Base-by-base conservation (phyloP, 352 stramenopile genomes). In the Pythium dissotocum region DNA sequence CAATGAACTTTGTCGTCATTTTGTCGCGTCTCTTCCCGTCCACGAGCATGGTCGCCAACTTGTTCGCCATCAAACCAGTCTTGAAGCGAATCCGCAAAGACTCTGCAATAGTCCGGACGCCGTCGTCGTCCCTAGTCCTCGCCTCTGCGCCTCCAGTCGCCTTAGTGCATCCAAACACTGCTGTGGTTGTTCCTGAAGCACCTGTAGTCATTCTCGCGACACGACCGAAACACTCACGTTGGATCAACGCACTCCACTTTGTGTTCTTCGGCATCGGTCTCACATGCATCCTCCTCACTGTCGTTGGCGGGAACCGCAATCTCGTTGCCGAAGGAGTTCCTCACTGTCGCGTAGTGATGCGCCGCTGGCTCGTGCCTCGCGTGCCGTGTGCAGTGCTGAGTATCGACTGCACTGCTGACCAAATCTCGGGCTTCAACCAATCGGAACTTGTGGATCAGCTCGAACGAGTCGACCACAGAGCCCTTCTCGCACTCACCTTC, bases 1-100 rank as follows among this genome's bases (percentile, higher is more conserved):
- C 49, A 6, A 58, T 12, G 10, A 14, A 16, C 24, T 26, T 69
- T 0, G 12, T 32, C 0, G 46, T 8, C 5, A 59, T 69, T 7
- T 8, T 69, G 2, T 6, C 63, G 30, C 53, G 32, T 18, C 6
- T 63, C 21, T 5, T 69, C 6, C 54, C 63, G 3, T 54, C 63
- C 4, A 24, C 33, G 4, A 69, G 63, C 26, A 69, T 69, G 33
- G 48, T 58, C 12, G 36, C 35, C 33, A 67, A 67, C 36, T 14
- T 67, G 8, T 36, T n/a, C 6, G 33, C 52, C n/a, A 67, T 67
- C 61, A 67, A 67, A 26, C 49, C 48, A 12, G 36, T 67, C 2
- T 33, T 60, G 8, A 48, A 60, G 38, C 18, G 61, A 12, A 54
- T 36, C 9, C 21, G 16, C 2, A 21, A 52, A 6, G 44, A 24